Evolutionary conservation across 495 filamentous ascomycete genomes (phyloP).

Genomic region (Aspergillus ostianus): DNA sequence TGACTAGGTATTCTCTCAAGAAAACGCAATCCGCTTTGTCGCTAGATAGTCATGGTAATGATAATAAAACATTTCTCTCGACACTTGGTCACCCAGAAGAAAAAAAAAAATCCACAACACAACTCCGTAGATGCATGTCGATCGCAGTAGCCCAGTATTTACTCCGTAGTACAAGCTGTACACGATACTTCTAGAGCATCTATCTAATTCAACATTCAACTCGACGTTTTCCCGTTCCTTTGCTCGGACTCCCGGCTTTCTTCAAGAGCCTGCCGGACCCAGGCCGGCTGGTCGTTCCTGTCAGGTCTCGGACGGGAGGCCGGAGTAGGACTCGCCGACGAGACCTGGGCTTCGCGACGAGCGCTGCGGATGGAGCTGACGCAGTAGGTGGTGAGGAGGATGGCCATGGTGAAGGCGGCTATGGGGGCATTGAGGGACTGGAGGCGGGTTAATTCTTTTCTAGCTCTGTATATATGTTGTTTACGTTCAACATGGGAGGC

Average conservation of each 20-base stretch:
- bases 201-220: neutral
- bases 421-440: slow-evolving; percentile 49
- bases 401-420: slow-evolving; percentile 50
- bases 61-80: too few species aligned
- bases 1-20: neutral
- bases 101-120: neutral
- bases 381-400: slow-evolving; percentile 48
- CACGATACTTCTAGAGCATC: neutral
- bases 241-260: slow-evolving; percentile 17
- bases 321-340: neutral
- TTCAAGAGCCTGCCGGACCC: slow-evolving; percentile 43
- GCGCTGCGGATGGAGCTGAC: slow-evolving; percentile 49
- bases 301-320: slow-evolving; percentile 8
- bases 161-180: neutral
- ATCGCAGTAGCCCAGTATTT: neutral
- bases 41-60: neutral
- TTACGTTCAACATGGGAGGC: neutral
- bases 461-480: neutral
- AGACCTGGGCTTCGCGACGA: slow-evolving; percentile 32
- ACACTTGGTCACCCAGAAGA: neutral
- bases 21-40: neutral
- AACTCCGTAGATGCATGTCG: neutral
- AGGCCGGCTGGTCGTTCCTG: slow-evolving; percentile 25
- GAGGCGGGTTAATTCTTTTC: slow-evolving; percentile 8
- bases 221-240: slow-evolving; percentile 2